These are phyloP conservation scores for Paraurostyla sp. DNA, from an alignment of 73 alveolate genomes.

Conservation along the genomic window DNA sequence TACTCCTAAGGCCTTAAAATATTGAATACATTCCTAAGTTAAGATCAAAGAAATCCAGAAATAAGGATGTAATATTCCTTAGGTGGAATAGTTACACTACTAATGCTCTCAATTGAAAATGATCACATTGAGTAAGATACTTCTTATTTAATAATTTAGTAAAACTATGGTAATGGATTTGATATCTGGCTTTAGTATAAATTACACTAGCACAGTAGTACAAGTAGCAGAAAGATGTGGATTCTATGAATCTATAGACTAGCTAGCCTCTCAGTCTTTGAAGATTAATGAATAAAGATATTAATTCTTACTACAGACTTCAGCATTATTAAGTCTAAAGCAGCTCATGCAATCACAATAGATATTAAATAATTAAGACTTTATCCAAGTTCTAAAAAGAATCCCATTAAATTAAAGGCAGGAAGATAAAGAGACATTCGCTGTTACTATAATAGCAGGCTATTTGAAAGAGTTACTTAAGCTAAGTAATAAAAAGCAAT, in stretches of 20 bases:
- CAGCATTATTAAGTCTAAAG: background rate
- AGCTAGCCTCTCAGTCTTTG: background rate
- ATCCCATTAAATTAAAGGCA: slow-evolving; percentile 35
- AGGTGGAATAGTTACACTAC: slow-evolving; percentile 46
- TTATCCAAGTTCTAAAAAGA: background rate
- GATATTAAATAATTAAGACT: background rate
- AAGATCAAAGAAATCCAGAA: slow-evolving; percentile 43
- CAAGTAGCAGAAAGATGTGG: slow-evolving; percentile 57
- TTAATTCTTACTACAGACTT: background rate
- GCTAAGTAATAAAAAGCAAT: background rate
- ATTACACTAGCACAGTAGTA: slow-evolving; percentile 25
- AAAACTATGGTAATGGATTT: background rate
- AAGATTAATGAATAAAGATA: background rate
- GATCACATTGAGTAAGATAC: slow-evolving; percentile 12
- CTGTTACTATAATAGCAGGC: background rate
- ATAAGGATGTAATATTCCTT: slow-evolving; percentile 24
- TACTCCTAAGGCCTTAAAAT: background rate
- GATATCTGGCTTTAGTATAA: background rate
- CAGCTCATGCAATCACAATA: background rate
- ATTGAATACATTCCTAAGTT: background rate
- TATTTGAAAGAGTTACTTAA: background rate
- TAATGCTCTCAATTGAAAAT: slow-evolving; percentile 22
- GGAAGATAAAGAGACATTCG: slow-evolving; percentile 7
- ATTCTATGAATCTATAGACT: background rate
- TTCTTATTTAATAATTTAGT: background rate